phyloP scores from a whole-genome alignment of 1,139 yeast species.

The Suhomyces taliae region DNA sequence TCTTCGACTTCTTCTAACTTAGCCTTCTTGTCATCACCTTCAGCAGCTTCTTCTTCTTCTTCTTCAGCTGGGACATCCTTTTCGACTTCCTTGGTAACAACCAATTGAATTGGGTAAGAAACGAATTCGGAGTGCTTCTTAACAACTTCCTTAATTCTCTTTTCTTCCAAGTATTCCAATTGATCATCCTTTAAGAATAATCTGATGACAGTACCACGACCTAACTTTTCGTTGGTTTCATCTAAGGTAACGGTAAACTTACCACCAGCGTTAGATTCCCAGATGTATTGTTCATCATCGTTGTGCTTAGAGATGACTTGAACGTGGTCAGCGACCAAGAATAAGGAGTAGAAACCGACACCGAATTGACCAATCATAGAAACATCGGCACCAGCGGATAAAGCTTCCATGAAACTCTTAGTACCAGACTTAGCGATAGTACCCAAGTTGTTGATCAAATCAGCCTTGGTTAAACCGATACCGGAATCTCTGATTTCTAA shows the following conservation, averaged over 20 bases:
- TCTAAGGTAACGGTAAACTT: constrained; percentile 96
- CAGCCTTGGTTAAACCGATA: constrained; percentile 99
- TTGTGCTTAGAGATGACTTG: constrained; percentile 98
- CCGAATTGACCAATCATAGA: constrained; percentile 99
- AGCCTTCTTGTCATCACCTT: constrained; percentile 56
- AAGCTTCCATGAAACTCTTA: constrained; percentile 98
- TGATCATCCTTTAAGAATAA: constrained; percentile 98
- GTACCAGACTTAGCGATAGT: constrained; percentile 99
- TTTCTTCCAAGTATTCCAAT: constrained; percentile 98
- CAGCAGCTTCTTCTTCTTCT: constrained; percentile 52
- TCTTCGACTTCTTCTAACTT: constrained; percentile 73
- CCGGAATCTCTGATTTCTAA: constrained; percentile 99
- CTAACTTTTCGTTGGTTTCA: constrained; percentile 76
- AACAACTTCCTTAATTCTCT: constrained; percentile 98
- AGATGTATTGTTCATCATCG: constrained; percentile 98
- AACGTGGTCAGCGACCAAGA: constrained; percentile 98
- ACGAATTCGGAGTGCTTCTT: constrained; percentile 99
- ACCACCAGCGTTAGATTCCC: constrained; percentile 99
- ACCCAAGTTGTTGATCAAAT: constrained; percentile 98
- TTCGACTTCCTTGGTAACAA: constrained; percentile 98
- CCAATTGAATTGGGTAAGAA: constrained; percentile 97
- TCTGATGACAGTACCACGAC: constrained; percentile 96
- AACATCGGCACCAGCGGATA: constrained; percentile 99
- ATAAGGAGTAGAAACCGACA: constrained; percentile 99
- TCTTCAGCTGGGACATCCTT: constrained; percentile 84